phyloP scores from a whole-genome alignment of 2,329 filamentous ascomycete genomes.

The Fusarium sp. region DNA sequence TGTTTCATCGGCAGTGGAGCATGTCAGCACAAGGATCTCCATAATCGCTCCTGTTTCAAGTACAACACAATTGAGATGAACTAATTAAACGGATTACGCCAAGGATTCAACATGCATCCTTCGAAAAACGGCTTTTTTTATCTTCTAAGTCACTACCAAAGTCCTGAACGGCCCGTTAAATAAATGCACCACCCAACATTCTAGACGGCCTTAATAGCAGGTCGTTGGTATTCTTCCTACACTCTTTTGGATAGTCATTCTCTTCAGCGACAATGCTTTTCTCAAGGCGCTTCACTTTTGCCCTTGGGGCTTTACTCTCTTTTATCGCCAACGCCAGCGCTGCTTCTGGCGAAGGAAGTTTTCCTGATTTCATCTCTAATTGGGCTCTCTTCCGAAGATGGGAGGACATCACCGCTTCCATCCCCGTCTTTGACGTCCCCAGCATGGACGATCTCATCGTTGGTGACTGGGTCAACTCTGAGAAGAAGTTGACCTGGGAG shows the following conservation, averaged over 20 bases:
- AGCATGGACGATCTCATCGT: not conserved
- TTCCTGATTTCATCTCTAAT: not conserved
- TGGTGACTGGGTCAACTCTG: not conserved
- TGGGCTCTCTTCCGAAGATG: not conserved
- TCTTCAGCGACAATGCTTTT: slow-evolving; percentile 5
- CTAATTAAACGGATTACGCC: slow-evolving; percentile 5
- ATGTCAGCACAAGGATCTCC: not conserved
- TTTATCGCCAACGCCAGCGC: not conserved
- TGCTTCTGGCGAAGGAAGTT: not conserved
- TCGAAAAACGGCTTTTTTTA: not conserved
- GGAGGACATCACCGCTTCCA: not conserved
- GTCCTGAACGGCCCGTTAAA: not conserved
- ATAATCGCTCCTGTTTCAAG: not conserved
- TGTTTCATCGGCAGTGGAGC: not conserved
- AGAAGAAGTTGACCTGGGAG: slow-evolving; percentile 3
- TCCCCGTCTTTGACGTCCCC: slow-evolving; percentile 7
- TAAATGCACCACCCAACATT: slow-evolving; percentile 13
- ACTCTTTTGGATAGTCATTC: not conserved
- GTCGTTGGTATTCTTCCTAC: not conserved
- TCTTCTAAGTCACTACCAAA: not conserved
- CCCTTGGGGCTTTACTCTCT: slow-evolving; percentile 9
- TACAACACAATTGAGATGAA: not conserved
- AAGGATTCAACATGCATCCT: not conserved
- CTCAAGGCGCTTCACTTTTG: slow-evolving; percentile 6
- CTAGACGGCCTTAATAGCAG: not conserved